Percentiles rank a stretch among this genome's conserved stretches.
phyloP scores from a whole-genome alignment of 2,329 filamentous ascomycete genomes.

The Whalleya microplaca region DNA sequence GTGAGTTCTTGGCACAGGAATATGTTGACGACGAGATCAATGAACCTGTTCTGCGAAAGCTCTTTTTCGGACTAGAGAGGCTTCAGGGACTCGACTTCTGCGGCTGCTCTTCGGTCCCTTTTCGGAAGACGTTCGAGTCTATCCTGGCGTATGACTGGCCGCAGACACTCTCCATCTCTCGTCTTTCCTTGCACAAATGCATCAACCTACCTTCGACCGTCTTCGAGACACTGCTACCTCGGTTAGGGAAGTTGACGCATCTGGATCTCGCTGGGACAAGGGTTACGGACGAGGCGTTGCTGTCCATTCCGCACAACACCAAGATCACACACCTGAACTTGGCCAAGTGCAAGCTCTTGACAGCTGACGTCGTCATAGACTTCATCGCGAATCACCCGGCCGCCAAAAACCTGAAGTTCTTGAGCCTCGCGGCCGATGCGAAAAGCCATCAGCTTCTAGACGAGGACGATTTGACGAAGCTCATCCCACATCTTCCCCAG shows the following conservation, averaged over 20 bases:
- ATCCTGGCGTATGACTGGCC: conserved; percentile 58
- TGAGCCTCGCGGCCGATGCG: conserved; percentile 74
- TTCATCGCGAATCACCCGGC: conserved; percentile 75
- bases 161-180: conserved; percentile 60
- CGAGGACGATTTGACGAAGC: conserved; percentile 63
- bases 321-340: conserved; percentile 77
- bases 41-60: conserved; percentile 67
- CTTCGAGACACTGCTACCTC: conserved; percentile 73
- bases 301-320: conserved; percentile 72
- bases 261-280: conserved; percentile 80
- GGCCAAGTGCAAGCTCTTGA: conserved; percentile 73
- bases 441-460: conserved; percentile 73
- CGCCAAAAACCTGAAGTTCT: conserved; percentile 66
- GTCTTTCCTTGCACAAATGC: conserved; percentile 79
- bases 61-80: conserved; percentile 68
- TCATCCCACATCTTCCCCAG: conserved; percentile 68
- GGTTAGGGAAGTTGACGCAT: conserved; percentile 71
- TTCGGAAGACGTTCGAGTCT: conserved; percentile 67
- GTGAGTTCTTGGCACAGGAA: conserved; percentile 80
- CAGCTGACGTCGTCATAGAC: conserved; percentile 67
- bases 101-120: conserved; percentile 70
- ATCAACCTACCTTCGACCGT: conserved; percentile 68
- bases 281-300: conserved; percentile 72
- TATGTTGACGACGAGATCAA: conserved; percentile 78
- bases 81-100: conserved; percentile 76